phyloP scores from a whole-genome alignment of 176 grass and related monocot species.

The Miscanthus lutarioriparius region DNA sequence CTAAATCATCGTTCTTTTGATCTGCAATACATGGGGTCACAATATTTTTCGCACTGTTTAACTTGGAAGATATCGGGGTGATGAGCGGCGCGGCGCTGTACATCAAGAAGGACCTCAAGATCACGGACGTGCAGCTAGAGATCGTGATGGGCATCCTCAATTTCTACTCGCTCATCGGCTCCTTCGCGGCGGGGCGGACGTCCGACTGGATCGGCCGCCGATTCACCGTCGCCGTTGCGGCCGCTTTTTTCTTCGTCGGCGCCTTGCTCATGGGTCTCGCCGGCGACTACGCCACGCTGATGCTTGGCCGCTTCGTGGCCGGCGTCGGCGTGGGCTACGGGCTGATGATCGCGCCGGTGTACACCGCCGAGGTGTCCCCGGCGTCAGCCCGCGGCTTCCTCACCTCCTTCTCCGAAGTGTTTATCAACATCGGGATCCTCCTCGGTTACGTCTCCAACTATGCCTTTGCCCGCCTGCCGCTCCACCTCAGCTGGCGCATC shows the following conservation, averaged over 20 bases:
- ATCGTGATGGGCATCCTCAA: conserved; percentile 60
- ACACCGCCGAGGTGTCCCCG: conserved; percentile 65
- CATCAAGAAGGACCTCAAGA: conserved; percentile 61
- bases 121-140: conserved; percentile 62
- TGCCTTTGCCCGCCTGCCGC: conserved; percentile 41
- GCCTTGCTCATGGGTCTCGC: conserved; percentile 65
- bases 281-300: conserved; percentile 47
- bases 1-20: background rate
- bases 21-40: background rate
- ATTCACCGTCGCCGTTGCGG: conserved; percentile 55
- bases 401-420: conserved; percentile 58
- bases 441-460: conserved; percentile 72
- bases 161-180: conserved; percentile 64
- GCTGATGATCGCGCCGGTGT: conserved; percentile 62
- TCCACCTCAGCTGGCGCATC: conserved; percentile 59
- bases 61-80: conserved; percentile 57
- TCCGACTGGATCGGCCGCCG: conserved; percentile 78
- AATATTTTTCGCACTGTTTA: background rate
- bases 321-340: conserved; percentile 69
- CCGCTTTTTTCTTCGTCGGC: conserved; percentile 52
- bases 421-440: conserved; percentile 66
- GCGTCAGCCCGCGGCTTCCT: conserved; percentile 61
- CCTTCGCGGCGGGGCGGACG: conserved; percentile 58
- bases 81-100: conserved; percentile 67
- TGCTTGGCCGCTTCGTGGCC: conserved; percentile 56